Conservation (phyloP, 2,329 filamentous ascomycete species). For the Ceratocystis albifundus region DNA sequence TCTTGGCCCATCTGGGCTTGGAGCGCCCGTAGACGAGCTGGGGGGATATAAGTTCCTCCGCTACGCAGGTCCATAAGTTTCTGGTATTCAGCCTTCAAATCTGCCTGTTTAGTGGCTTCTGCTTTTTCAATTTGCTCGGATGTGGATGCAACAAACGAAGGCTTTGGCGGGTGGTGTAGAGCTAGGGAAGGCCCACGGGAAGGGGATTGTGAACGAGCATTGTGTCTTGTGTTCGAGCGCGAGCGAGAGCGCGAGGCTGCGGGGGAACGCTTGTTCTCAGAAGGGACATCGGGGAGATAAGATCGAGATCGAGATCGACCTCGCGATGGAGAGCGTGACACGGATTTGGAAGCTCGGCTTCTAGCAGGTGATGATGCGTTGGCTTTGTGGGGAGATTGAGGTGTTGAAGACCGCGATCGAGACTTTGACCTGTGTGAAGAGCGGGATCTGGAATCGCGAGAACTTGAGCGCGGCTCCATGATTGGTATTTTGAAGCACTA, state of each 20-base stretch:
- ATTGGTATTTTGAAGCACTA: not conserved
- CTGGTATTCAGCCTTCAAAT: conserved; percentile 85
- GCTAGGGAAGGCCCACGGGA: conserved; percentile 26
- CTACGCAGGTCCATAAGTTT: conserved; percentile 86
- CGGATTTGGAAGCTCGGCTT: not conserved
- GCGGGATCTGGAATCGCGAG: conserved; percentile 3
- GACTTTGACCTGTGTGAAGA: not conserved
- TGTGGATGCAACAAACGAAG: conserved; percentile 25
- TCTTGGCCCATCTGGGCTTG: conserved; percentile 97
- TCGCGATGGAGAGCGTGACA: conserved; percentile 6
- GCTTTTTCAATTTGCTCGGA: conserved; percentile 36
- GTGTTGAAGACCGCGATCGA: conserved; percentile 6
- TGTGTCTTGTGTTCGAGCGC: conserved; percentile 17
- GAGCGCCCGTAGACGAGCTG: conserved; percentile 75
- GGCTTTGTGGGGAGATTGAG: not conserved
- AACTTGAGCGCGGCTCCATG: conserved; percentile 16
- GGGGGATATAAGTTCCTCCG: conserved; percentile 92
- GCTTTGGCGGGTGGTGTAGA: conserved; percentile 23
- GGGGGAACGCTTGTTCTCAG: not conserved
- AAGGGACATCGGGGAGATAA: not conserved
- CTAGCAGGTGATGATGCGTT: not conserved
- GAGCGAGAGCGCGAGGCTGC: conserved; percentile 9
- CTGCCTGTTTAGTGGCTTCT: conserved; percentile 76
- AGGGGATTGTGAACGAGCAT: conserved; percentile 31
- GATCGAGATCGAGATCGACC: conserved; percentile 29